Conservation (phyloP, 441 rosid species). For the Theobroma grandiflorum region DNA sequence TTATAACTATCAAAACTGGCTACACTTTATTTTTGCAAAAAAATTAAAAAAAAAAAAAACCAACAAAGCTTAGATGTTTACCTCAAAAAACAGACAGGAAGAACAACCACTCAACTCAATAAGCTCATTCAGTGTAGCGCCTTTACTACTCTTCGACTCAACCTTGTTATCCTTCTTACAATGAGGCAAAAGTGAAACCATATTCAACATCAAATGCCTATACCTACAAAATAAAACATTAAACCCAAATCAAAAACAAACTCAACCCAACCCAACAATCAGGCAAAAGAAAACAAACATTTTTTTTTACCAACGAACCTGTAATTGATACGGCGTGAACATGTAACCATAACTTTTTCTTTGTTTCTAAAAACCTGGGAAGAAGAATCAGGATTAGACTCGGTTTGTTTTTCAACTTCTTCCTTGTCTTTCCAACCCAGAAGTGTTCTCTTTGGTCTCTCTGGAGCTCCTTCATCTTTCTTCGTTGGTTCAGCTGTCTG, state of each 20-base stretch:
- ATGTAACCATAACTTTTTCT: conserved; percentile 92
- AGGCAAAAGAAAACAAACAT: not conserved
- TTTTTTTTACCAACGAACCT: conserved; percentile 48
- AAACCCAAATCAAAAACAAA: conserved; percentile 6
- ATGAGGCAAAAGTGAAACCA: conserved; percentile 91
- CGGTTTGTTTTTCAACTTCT: conserved; percentile 42
- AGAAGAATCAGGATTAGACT: conserved; percentile 6
- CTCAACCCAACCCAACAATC: not conserved
- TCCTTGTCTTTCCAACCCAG: conserved; percentile 86
- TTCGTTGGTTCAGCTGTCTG: conserved; percentile 43
- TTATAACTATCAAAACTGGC: not conserved
- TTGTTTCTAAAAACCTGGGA: conserved; percentile 72
- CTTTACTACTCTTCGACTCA: conserved; percentile 83
- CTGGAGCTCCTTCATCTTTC: conserved; percentile 63
- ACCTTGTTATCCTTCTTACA: conserved; percentile 97
- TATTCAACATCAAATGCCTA: conserved; percentile 94
- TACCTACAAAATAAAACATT: conserved; percentile 52
- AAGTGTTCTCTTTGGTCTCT: conserved; percentile 81
- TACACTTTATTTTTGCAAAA: not conserved
- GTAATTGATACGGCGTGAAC: conserved; percentile 92
- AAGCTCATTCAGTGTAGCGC: conserved; percentile 85
- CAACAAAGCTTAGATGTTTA: conserved; percentile 28
- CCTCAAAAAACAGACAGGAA: conserved; percentile 94
- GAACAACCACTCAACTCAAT: conserved; percentile 92
- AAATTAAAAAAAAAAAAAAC: not conserved